Evolutionary conservation across 371 early-diverging fungal species (phyloP).

Genomic region (Apophysomyces ossiformis): DNA sequence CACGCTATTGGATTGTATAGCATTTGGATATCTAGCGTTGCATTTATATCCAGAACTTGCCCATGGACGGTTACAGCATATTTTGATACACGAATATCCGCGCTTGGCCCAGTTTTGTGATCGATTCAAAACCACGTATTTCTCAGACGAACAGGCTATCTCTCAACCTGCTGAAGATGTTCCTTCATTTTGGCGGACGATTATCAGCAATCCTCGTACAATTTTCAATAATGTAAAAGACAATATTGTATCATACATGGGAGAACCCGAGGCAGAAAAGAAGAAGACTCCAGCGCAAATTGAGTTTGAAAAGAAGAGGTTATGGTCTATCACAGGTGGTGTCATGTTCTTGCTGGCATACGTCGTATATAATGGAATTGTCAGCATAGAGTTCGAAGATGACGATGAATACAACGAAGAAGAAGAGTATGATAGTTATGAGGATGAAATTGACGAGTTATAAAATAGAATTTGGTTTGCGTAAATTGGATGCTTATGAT

Average conservation of each 20-base stretch:
- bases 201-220: conserved; percentile 47
- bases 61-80: conserved; percentile 62
- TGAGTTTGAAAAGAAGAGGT: conserved; percentile 65
- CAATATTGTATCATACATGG: conserved; percentile 43
- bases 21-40: conserved; percentile 71
- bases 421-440: conserved; percentile 19
- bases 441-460: conserved; percentile 25
- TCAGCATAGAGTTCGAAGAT: conserved; percentile 52
- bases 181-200: conserved; percentile 59
- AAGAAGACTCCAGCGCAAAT: conserved; percentile 54
- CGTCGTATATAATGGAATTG: conserved; percentile 60
- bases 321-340: conserved; percentile 64
- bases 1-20: conserved; percentile 68
- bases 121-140: conserved; percentile 42
- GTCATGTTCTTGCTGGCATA: conserved; percentile 58
- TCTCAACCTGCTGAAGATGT: conserved; percentile 45
- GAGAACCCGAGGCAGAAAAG: conserved; percentile 24
- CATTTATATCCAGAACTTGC: conserved; percentile 69
- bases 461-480: background rate
- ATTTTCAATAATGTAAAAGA: conserved; percentile 51
- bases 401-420: conserved; percentile 40
- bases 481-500: background rate
- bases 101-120: conserved; percentile 63
- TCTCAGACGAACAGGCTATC: conserved; percentile 17
- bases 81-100: conserved; percentile 63